Evolutionary conservation across 805 yeast species (phyloP).

Genomic region (Yarrowia yakushimensis): DNA sequence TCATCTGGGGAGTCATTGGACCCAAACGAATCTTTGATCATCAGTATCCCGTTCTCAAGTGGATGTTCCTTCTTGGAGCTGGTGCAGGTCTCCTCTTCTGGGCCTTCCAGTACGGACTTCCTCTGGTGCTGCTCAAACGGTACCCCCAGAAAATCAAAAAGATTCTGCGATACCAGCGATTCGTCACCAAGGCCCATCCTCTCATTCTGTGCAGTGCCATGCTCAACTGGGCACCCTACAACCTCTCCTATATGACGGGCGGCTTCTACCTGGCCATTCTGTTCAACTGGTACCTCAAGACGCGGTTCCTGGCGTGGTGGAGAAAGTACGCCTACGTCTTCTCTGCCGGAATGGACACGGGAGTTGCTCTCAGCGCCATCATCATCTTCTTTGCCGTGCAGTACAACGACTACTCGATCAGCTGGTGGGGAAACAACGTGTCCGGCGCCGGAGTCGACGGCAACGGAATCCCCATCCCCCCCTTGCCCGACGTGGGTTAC

Average conservation of each 20-base stretch:
- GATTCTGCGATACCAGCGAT: not conserved
- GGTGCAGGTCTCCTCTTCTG: not conserved
- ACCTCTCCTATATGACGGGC: conserved; percentile 36
- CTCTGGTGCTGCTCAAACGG: not conserved
- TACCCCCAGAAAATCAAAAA: not conserved
- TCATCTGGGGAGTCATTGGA: not conserved
- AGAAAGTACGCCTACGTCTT: conserved; percentile 49
- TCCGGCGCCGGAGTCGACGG: not conserved
- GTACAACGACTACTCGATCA: conserved; percentile 35
- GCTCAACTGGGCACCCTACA: not conserved
- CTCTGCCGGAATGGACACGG: conserved; percentile 48
- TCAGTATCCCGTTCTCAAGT: not conserved
- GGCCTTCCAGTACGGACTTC: not conserved
- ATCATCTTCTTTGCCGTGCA: conserved; percentile 46
- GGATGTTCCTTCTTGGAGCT: not conserved
- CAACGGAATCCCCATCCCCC: not conserved
- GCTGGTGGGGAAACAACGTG: conserved; percentile 49
- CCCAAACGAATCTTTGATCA: not conserved
- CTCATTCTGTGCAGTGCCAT: not conserved
- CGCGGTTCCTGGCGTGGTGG: conserved; percentile 41
- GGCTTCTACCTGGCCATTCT: conserved; percentile 42
- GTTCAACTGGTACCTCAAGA: conserved; percentile 45
- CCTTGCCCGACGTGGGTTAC: not conserved
- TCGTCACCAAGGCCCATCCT: not conserved
- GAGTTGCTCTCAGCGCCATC: conserved; percentile 49